Percentiles rank a stretch among this genome's conserved stretches.
phyloP scores from a whole-genome alignment of 2,329 filamentous ascomycete genomes.

The Aspergillus sp. region DNA sequence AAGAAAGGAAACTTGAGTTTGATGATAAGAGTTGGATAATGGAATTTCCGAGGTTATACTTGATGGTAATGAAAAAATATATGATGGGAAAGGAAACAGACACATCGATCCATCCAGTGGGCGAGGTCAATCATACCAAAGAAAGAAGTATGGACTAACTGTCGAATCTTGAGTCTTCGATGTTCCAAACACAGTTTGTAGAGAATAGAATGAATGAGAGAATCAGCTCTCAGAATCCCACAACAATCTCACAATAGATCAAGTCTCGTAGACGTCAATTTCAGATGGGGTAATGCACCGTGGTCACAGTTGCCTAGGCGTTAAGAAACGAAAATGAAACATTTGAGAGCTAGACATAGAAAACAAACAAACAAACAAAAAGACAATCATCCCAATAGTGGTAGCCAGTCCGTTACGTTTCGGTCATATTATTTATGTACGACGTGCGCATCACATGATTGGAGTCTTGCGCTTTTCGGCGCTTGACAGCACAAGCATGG shows the following conservation, averaged over 20 bases:
- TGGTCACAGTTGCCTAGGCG: background rate
- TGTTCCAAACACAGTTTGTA: constrained; percentile 12
- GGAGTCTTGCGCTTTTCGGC: constrained; percentile 86
- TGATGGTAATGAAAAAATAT: background rate
- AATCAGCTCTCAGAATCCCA: background rate
- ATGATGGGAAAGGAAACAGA: background rate
- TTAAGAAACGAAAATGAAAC: constrained; percentile 5
- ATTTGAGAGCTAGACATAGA: constrained; percentile 1
- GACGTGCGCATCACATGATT: constrained; percentile 51
- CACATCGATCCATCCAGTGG: constrained; percentile 14
- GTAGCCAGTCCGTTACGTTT: constrained; percentile 29
- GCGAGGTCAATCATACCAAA: constrained; percentile 6
- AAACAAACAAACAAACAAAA: constrained; percentile 2
- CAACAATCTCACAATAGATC: background rate
- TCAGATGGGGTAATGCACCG: background rate
- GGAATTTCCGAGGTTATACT: background rate
- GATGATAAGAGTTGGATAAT: background rate
- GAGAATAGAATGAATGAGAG: background rate
- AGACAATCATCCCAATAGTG: constrained; percentile 26
- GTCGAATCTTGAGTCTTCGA: constrained; percentile 4
- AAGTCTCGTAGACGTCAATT: background rate
- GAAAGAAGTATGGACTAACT: background rate
- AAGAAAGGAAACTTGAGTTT: background rate
- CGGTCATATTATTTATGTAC: constrained; percentile 35
- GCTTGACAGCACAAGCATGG: constrained; percentile 82